Conservation (phyloP, 805 yeast genomes). For the Millerago galiae region DNA sequence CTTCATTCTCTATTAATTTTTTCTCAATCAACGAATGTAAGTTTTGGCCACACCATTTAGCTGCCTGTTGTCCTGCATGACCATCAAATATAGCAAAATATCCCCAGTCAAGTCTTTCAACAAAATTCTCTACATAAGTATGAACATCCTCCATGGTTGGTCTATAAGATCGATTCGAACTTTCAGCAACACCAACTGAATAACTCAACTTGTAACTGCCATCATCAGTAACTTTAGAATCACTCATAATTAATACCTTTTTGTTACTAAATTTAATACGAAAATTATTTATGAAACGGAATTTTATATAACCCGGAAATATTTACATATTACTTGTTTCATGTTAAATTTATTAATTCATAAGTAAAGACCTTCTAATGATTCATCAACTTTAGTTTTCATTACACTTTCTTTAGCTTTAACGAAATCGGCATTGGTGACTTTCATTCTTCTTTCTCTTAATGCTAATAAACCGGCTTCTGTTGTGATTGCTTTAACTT, state of each 20-base stretch:
- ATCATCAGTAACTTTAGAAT: slow-evolving; percentile 1
- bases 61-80: slow-evolving; percentile 90
- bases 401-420: slow-evolving; percentile 91
- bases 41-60: slow-evolving; percentile 91
- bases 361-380: slow-evolving; percentile 81
- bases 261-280: not conserved
- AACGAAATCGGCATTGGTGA: slow-evolving; percentile 87
- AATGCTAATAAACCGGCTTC: slow-evolving; percentile 95
- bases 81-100: slow-evolving; percentile 96
- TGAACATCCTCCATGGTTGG: slow-evolving; percentile 96
- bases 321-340: not conserved
- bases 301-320: not conserved
- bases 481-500: slow-evolving; percentile 94
- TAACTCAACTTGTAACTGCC: slow-evolving; percentile 50
- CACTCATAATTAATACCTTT: slow-evolving; percentile 1
- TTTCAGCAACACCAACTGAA: slow-evolving; percentile 87
- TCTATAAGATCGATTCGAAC: slow-evolving; percentile 72
- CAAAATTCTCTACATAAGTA: slow-evolving; percentile 85
- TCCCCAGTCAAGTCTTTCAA: slow-evolving; percentile 88
- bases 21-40: slow-evolving; percentile 65
- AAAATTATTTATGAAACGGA: not conserved
- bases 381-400: slow-evolving; percentile 95
- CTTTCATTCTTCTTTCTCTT: slow-evolving; percentile 97
- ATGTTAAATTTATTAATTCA: slow-evolving; percentile 4
- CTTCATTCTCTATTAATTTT: slow-evolving; percentile 42